A percentile compares a stretch with the other conserved stretches of the same genome.
Conservation (phyloP, 345 rosid species). For the Eucalyptus virginea region DNA sequence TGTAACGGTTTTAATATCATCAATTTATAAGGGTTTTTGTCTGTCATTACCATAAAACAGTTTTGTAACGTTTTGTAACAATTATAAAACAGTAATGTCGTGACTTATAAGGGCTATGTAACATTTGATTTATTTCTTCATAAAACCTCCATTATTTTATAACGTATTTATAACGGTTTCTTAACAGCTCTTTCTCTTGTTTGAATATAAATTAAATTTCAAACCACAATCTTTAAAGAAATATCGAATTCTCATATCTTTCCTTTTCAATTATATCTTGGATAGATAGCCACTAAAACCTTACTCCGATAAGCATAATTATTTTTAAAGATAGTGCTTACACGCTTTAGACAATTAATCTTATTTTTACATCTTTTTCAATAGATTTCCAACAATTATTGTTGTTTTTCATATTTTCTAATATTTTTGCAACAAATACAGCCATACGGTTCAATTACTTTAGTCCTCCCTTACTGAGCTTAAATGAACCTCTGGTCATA, state of each 20-base stretch:
- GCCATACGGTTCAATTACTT: background rate
- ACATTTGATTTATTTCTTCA: too few relatives aligned
- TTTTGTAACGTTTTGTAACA: too few relatives aligned
- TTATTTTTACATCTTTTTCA: rapidly evolving
- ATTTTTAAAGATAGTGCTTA: rapidly evolving
- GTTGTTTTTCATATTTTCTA: too few relatives aligned
- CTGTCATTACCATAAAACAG: background rate
- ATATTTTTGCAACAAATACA: too few relatives aligned
- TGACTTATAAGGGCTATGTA: rapidly evolving
- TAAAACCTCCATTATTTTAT: background rate
- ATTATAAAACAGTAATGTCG: too few relatives aligned
- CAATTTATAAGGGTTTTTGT: too few relatives aligned
- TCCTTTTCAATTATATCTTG: too few relatives aligned
- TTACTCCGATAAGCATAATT: rapidly evolving
- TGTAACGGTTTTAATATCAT: background rate
- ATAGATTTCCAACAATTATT: background rate
- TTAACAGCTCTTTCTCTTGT: background rate
- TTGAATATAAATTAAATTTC: too few relatives aligned
- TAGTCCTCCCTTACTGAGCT: background rate
- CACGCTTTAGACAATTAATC: rapidly evolving
- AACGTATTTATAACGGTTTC: rapidly evolving
- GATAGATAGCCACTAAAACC: too few relatives aligned
- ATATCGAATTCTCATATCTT: too few relatives aligned
- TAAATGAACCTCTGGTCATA: background rate
- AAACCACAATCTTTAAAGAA: background rate